phyloP scores from a whole-genome alignment of 768 basidiomycete species.

The Leccinum incarnatum region DNA sequence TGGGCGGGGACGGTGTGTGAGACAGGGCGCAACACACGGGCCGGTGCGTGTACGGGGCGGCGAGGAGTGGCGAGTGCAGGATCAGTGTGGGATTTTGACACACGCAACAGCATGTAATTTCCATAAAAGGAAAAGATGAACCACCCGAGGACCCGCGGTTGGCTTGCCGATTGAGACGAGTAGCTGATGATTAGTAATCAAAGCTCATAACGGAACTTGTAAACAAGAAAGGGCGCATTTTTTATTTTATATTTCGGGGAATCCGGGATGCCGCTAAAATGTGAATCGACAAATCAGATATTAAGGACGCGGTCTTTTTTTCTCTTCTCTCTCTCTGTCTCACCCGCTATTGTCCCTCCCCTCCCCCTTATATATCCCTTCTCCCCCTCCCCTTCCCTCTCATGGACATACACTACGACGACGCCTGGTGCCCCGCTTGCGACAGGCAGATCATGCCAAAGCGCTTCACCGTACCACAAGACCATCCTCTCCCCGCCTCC shows the following conservation, averaged over 20 bases:
- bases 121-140: conserved; percentile 10
- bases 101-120: conserved; percentile 26
- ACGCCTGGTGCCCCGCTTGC: conserved; percentile 81
- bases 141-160: conserved; percentile 36
- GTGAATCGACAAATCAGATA: conserved; percentile 40
- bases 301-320: conserved; percentile 33
- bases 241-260: conserved; percentile 16
- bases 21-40: conserved; percentile 15
- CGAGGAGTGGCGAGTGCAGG: conserved; percentile 24
- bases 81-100: conserved; percentile 21
- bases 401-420: conserved; percentile 51
- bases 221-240: conserved; percentile 23
- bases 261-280: conserved; percentile 27
- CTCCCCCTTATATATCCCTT: conserved; percentile 9
- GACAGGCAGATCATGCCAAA: conserved; percentile 79
- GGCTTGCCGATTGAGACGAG: conserved; percentile 26
- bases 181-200: conserved; percentile 23
- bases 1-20: conserved; percentile 4
- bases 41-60: conserved; percentile 14
- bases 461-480: conserved; percentile 49
- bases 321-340: conserved; percentile 26
- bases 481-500: conserved; percentile 36
- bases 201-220: conserved; percentile 33
- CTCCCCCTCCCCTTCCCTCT: not conserved
- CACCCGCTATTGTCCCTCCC: conserved; percentile 11